Percentiles rank a stretch among this genome's conserved stretches.
phyloP scores from a whole-genome alignment of 2,329 filamentous ascomycete genomes.

The Fusarium metavorans region DNA sequence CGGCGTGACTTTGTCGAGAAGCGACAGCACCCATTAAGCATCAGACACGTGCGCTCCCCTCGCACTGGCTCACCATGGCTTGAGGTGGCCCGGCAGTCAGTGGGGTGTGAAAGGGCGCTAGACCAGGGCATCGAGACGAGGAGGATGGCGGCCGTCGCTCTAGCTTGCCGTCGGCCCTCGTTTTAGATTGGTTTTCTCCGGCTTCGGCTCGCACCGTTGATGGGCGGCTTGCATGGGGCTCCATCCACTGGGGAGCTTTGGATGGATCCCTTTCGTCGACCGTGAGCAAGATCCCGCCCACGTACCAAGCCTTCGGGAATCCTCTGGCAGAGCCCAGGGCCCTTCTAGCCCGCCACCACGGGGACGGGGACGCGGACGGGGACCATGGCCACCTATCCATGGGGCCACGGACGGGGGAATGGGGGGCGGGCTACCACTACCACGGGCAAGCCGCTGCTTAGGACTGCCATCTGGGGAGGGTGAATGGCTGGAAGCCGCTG shows the following conservation, averaged over 20 bases:
- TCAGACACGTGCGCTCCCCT: constrained; percentile 50
- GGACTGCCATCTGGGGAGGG: constrained; percentile 7
- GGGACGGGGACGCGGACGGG: constrained; percentile 1
- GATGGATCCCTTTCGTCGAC: constrained; percentile 40
- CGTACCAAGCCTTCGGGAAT: constrained; percentile 47
- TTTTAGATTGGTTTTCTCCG: constrained; percentile 50
- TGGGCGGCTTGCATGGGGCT: constrained; percentile 47
- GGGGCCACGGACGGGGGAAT: constrained; percentile 15
- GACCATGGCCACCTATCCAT: constrained; percentile 8
- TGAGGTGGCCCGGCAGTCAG: constrained; percentile 30
- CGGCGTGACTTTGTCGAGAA: constrained; percentile 35
- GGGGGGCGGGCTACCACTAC: constrained; percentile 18
- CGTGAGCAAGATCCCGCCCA: constrained; percentile 43
- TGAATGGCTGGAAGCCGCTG: constrained; percentile 10
- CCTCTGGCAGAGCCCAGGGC: constrained; percentile 28
- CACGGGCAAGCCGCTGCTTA: not conserved
- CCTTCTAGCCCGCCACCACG: constrained; percentile 33
- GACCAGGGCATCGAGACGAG: constrained; percentile 34
- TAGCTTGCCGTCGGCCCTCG: constrained; percentile 46
- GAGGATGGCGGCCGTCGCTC: constrained; percentile 30
- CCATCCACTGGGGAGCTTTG: constrained; percentile 38
- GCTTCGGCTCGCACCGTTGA: constrained; percentile 54
- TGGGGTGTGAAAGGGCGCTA: constrained; percentile 40
- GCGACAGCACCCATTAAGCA: constrained; percentile 48
- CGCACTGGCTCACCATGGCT: constrained; percentile 30